A percentile compares a stretch with the other conserved stretches of the same genome.
Conservation (phyloP, 371 early-diverging fungal genomes). For the Mucor sp. region DNA sequence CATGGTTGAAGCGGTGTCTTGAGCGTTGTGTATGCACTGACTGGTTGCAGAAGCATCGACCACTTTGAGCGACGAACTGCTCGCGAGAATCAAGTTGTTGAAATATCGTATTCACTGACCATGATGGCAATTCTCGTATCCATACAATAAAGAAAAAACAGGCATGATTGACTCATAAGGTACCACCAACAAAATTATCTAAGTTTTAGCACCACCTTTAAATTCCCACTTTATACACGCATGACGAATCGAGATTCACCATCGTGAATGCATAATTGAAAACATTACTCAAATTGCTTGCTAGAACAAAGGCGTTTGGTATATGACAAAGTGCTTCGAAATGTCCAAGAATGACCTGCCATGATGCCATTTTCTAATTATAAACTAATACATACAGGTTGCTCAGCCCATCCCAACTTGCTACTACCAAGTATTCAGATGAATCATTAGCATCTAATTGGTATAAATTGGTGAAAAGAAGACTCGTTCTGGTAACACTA, state of each 20-base stretch:
- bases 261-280: no score
- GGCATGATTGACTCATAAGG: neutral
- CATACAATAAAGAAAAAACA: neutral
- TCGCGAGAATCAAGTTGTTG: no score
- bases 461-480: neutral
- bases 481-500: neutral
- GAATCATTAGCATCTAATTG: neutral
- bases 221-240: neutral
- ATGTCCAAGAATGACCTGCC: neutral
- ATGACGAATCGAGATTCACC: neutral
- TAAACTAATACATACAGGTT: neutral
- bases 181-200: constrained; percentile 3
- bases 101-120: no score
- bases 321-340: no score
- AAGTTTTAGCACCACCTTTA: neutral
- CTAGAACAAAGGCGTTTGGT: no score
- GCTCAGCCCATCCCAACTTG: neutral
- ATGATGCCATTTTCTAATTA: constrained; percentile 1
- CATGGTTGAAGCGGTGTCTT: no score
- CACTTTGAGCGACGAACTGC: no score
- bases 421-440: neutral
- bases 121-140: neutral
- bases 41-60: no score
- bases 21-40: no score
- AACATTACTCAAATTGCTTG: no score